Conservation (phyloP, 495 filamentous ascomycete genomes). For the Penicillium crystallinum region DNA sequence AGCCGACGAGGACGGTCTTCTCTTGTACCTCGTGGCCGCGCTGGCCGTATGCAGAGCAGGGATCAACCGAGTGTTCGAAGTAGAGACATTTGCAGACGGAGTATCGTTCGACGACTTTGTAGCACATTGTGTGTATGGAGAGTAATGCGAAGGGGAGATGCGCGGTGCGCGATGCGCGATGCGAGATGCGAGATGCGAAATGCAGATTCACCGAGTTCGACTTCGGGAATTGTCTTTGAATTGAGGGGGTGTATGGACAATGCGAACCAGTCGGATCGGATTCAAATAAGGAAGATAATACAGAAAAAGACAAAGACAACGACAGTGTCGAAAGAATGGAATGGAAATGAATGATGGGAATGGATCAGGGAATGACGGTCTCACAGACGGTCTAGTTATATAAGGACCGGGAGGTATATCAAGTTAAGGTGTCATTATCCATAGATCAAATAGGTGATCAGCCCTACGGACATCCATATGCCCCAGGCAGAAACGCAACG, state of each 20-base stretch:
- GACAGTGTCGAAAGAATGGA: not conserved
- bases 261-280: too few species aligned
- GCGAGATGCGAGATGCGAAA: too few species aligned
- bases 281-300: too few species aligned
- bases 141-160: too few species aligned
- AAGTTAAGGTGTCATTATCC: not conserved
- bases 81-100: conserved; percentile 78
- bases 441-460: conserved; percentile 9
- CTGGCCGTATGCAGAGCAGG: conserved; percentile 64
- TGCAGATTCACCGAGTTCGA: too few species aligned
- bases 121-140: conserved; percentile 66
- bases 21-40: conserved; percentile 67
- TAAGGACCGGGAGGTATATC: too few species aligned
- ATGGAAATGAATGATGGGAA: not conserved
- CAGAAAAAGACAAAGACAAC: not conserved
- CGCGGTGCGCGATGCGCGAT: too few species aligned
- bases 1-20: conserved; percentile 73
- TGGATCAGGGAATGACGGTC: too few species aligned
- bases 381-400: too few species aligned
- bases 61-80: conserved; percentile 72
- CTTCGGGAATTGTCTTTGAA: too few species aligned
- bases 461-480: conserved; percentile 12
- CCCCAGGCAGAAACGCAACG: conserved; percentile 18
- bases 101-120: conserved; percentile 67
- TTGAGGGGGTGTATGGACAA: too few species aligned